Percentiles rank a stretch among this genome's conserved stretches.
Evolutionary conservation across 1,284 basidiomycete species (phyloP).

Genomic region (Ceratobasidium sp.): DNA sequence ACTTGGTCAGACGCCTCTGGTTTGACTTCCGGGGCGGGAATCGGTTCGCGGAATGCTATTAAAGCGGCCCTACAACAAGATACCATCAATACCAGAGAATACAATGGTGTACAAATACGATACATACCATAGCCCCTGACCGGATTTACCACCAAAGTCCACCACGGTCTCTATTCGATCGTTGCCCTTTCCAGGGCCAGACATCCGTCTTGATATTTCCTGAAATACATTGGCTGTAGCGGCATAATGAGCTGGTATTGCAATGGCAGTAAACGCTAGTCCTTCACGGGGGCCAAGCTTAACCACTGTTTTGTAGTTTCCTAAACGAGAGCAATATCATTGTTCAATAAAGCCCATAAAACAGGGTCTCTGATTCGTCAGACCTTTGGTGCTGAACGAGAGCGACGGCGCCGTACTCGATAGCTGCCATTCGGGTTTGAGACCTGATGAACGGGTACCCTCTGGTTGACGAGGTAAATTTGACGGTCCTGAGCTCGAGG

Average conservation of each 20-base stretch:
- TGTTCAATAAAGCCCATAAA: not conserved
- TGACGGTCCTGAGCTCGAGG: slow-evolving; percentile 37
- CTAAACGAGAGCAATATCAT: slow-evolving; percentile 65
- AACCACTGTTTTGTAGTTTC: slow-evolving; percentile 45
- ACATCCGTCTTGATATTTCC: slow-evolving; percentile 51
- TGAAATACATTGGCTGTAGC: slow-evolving; percentile 52
- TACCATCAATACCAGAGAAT: not conserved
- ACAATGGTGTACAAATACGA: slow-evolving; percentile 10
- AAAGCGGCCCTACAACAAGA: slow-evolving; percentile 43
- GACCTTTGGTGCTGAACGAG: slow-evolving; percentile 58
- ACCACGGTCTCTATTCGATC: slow-evolving; percentile 45
- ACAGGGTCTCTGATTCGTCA: slow-evolving; percentile 41
- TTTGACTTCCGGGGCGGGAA: slow-evolving; percentile 54
- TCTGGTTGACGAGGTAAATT: slow-evolving; percentile 5
- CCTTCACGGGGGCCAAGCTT: slow-evolving; percentile 41
- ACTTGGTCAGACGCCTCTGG: slow-evolving; percentile 61
- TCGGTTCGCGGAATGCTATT: slow-evolving; percentile 49
- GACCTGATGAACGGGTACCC: slow-evolving; percentile 9
- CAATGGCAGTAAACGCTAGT: slow-evolving; percentile 53
- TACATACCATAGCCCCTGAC: slow-evolving; percentile 54
- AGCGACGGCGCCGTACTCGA: slow-evolving; percentile 36
- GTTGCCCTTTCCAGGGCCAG: slow-evolving; percentile 18
- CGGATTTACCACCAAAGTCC: slow-evolving; percentile 53
- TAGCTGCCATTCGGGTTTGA: slow-evolving; percentile 53
- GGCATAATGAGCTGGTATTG: slow-evolving; percentile 55